Conservation (phyloP, 78 protist species). For the Polysphondylium violaceum region DNA sequence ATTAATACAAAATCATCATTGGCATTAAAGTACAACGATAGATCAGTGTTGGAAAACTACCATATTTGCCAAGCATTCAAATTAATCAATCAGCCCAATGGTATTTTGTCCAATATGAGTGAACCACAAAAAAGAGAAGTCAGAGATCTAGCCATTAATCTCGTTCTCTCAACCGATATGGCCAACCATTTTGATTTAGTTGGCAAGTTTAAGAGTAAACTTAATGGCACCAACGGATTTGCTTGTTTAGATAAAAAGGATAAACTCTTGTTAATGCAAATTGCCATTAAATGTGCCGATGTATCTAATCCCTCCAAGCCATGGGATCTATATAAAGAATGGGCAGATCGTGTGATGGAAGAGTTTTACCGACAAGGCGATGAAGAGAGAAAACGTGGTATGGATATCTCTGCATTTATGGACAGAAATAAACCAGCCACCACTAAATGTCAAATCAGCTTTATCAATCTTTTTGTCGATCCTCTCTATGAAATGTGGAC, state of each 20-base stretch:
- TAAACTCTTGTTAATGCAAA: constrained; percentile 52
- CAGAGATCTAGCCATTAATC: constrained; percentile 3
- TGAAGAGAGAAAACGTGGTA: constrained; percentile 57
- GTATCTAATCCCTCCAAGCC: constrained; percentile 60
- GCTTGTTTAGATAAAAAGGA: constrained; percentile 26
- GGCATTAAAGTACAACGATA: constrained; percentile 81
- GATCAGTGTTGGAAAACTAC: constrained; percentile 76
- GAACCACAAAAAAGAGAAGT: constrained; percentile 20
- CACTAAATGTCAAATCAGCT: constrained; percentile 85
- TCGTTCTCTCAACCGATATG: constrained; percentile 83
- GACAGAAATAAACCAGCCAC: constrained; percentile 79
- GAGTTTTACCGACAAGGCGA: constrained; percentile 88
- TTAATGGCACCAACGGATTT: neutral
- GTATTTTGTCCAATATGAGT: constrained; percentile 3
- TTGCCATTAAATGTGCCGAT: constrained; percentile 71
- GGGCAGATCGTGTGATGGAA: constrained; percentile 48
- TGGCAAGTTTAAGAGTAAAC: constrained; percentile 20
- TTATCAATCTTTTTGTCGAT: constrained; percentile 76
- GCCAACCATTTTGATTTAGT: constrained; percentile 50
- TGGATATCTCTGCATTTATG: constrained; percentile 86
- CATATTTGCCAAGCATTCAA: constrained; percentile 45
- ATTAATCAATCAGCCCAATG: neutral
- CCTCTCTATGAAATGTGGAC: constrained; percentile 82
- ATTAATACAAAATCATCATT: constrained; percentile 38
- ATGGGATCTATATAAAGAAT: constrained; percentile 6